Evolutionary conservation across 768 basidiomycete genomes (phyloP).

Genomic region (Psilocybe cyanescens): DNA sequence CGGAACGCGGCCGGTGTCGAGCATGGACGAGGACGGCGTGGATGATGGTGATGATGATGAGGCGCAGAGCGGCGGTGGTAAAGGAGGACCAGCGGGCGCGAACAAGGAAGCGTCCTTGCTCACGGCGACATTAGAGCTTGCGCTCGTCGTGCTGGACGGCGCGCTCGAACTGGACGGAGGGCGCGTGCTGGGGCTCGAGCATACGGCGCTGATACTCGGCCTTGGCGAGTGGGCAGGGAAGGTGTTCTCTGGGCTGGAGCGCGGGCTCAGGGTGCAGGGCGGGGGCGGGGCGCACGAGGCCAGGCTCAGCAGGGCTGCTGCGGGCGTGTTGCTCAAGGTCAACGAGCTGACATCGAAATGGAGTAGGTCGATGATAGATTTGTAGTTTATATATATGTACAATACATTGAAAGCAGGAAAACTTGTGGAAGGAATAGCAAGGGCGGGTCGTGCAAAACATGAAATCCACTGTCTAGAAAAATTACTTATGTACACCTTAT

Average conservation of each 20-base stretch:
- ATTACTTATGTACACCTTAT: no score
- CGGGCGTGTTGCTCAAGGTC: constrained; percentile 81
- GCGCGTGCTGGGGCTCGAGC: constrained; percentile 72
- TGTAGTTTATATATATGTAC: constrained; percentile 20
- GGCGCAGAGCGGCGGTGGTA: no score
- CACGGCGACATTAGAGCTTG: constrained; percentile 75
- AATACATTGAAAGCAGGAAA: not conserved
- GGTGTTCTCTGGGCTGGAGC: constrained; percentile 67
- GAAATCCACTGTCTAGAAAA: no score
- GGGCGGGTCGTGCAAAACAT: not conserved
- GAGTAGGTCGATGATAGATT: constrained; percentile 32
- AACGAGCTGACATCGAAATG: constrained; percentile 44
- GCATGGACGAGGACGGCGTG: constrained; percentile 32
- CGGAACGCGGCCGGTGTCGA: constrained; percentile 67
- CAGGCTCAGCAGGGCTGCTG: constrained; percentile 68
- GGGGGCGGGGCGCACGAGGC: constrained; percentile 69
- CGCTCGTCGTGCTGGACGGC: constrained; percentile 75
- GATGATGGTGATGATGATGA: constrained; percentile 31
- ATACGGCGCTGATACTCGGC: constrained; percentile 70
- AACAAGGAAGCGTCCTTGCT: constrained; percentile 76
- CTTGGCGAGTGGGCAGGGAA: constrained; percentile 81
- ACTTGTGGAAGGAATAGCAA: not conserved
- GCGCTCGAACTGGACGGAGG: constrained; percentile 81
- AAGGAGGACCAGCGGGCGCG: constrained; percentile 27
- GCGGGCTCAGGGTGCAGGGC: constrained; percentile 62